Evolutionary conservation across 1,139 yeast genomes (phyloP), one percentile per base, ranked within the genome.

Genomic region (Hemisphaericaspora xylanilytica): DNA sequence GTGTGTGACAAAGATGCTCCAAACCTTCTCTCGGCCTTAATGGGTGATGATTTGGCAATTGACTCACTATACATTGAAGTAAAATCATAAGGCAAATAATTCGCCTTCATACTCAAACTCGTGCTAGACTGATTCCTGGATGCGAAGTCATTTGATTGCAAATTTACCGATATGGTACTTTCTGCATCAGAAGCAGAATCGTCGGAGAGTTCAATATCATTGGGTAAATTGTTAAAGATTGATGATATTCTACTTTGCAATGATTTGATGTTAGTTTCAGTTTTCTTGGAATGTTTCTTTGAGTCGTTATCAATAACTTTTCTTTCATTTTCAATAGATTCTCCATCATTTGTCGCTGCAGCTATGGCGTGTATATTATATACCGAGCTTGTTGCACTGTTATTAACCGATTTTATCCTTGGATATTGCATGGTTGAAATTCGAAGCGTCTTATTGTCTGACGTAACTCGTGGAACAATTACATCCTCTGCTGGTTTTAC

Each of bases 151-250:
- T 33, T 22, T 12, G 32, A 2, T 4, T 17, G 32, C 12, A 18
- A 27, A 20, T 27, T 18, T 7, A 18, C 24, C 9, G 31, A 27
- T 11, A 18, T 31, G 11, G 39, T 29, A 32, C 51, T 46, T 22
- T 36, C 44, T 24, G 47, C 48, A 31, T 70, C 76, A 3, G 73
- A 67, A 5, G 73, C 75, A 3, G 75, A 68, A 48, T 71, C 77
- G 41, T 72, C 78, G 0, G 75, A 69, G 7, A 72, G 50, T 43
- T 71, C 77, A 38, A 72, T 70, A 51, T 72, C 78, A 47, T 72
- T 72, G 9, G 78, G 78, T 11, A 72, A 52, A 36, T 72, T 72
- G 42, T 65, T 72, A 50, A 72, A 72, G 3, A 70, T 65, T 6
- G 74, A 61, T 1, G 73, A 58, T 10, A 67, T 67, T 43, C 58